phyloP scores from a whole-genome alignment of 106 monocot genomes.

The Apostasia ramifera region DNA sequence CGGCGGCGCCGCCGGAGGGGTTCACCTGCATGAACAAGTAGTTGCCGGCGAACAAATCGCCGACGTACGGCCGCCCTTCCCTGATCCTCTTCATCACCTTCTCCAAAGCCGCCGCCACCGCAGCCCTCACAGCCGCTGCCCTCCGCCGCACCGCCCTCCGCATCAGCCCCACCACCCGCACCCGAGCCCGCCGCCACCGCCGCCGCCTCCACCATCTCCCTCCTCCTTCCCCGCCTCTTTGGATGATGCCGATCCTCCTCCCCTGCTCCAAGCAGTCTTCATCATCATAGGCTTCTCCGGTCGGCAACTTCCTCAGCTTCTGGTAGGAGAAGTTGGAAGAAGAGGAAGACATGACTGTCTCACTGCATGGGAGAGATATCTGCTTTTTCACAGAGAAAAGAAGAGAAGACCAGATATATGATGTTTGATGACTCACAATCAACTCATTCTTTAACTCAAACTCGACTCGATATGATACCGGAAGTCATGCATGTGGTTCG shows the following conservation, averaged over 20 bases:
- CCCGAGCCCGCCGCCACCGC: slow-evolving; percentile 14
- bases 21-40: slow-evolving; percentile 51
- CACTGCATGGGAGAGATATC: background rate
- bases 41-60: slow-evolving; percentile 43
- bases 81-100: slow-evolving; percentile 26
- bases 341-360: background rate
- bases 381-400: too few relatives aligned
- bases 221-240: background rate
- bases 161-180: slow-evolving; percentile 18
- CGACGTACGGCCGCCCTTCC: slow-evolving; percentile 37
- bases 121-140: slow-evolving; percentile 11
- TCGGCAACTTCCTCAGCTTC: slow-evolving; percentile 1
- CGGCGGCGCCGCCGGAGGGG: slow-evolving; percentile 7
- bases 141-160: slow-evolving; percentile 16
- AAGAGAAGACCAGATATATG: too few relatives aligned
- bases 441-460: too few relatives aligned
- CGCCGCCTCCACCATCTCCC: slow-evolving; percentile 11
- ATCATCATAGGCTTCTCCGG: background rate
- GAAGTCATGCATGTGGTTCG: too few relatives aligned
- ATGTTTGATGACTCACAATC: too few relatives aligned
- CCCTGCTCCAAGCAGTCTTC: background rate
- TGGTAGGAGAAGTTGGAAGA: slow-evolving; percentile 14
- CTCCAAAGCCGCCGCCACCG: slow-evolving; percentile 7
- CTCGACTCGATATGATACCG: too few relatives aligned
- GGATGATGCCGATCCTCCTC: background rate